A percentile compares a stretch with the other conserved stretches of the same genome.
These are phyloP conservation scores for Thuidium tamariscinum DNA, from an alignment of 225 moss, liverwort and hornwort genomes.

Conservation along the genomic window DNA sequence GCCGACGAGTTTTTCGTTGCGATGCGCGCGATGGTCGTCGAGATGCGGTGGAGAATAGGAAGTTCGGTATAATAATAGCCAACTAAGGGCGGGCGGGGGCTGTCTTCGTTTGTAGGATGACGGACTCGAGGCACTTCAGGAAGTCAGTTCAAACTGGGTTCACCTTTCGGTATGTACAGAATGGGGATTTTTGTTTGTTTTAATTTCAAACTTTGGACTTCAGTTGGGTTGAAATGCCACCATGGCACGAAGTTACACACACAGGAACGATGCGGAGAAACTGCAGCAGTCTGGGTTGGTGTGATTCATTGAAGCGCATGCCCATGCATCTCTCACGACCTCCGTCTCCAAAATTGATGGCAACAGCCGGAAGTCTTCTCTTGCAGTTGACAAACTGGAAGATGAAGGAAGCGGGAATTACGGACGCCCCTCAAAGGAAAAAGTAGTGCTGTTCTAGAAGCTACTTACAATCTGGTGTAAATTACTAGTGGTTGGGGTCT, in stretches of 20 bases:
- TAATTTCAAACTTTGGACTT: background rate
- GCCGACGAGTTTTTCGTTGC: background rate
- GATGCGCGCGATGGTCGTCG: background rate
- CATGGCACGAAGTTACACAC: background rate
- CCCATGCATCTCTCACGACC: background rate
- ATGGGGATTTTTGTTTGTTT: too few relatives aligned
- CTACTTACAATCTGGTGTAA: too few relatives aligned
- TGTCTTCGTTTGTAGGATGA: background rate
- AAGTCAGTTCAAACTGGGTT: background rate
- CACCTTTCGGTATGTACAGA: background rate
- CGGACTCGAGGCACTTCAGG: background rate
- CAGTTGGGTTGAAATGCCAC: background rate
- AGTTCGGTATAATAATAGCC: background rate
- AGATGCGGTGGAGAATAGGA: background rate
- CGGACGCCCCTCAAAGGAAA: background rate
- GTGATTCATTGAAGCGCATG: background rate
- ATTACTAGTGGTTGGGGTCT: background rate
- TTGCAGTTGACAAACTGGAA: background rate
- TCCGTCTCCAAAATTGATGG: background rate
- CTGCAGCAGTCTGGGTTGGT: background rate
- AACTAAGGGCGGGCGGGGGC: background rate
- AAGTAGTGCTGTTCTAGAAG: background rate
- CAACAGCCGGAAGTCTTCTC: background rate
- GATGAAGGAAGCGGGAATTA: background rate
- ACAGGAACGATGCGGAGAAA: background rate